Conservation (phyloP, 225 moss, liverwort and hornwort species). For the Physcomitrellopsis africana region DNA sequence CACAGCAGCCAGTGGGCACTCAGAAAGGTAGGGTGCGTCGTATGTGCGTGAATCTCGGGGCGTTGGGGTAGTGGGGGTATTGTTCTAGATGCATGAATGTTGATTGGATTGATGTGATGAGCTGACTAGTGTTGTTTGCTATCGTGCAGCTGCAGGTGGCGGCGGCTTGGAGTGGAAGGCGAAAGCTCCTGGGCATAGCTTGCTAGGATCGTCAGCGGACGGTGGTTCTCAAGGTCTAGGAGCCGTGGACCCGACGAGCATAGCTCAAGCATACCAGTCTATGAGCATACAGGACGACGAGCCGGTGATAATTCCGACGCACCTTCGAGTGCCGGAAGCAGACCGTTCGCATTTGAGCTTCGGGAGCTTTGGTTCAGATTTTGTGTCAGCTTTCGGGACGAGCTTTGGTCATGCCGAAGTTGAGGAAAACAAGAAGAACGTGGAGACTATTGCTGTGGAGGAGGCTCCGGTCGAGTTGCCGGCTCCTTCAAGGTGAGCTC, state of each 20-base stretch:
- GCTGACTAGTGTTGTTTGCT: background rate
- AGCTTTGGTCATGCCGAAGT: conserved; percentile 57
- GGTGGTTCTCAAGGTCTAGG: conserved; percentile 32
- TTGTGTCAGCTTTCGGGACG: conserved; percentile 58
- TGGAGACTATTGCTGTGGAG: conserved; percentile 5
- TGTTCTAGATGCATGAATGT: background rate
- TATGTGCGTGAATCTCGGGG: too few relatives aligned
- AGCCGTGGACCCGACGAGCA: conserved; percentile 41
- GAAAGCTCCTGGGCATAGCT: conserved; percentile 43
- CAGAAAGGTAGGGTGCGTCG: conserved; percentile 56
- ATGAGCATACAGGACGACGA: conserved; percentile 62
- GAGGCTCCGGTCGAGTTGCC: conserved; percentile 17
- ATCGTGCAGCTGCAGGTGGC: conserved; percentile 30
- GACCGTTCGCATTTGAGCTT: conserved; percentile 76
- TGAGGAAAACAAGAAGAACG: conserved; percentile 23
- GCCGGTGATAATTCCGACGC: conserved; percentile 76
- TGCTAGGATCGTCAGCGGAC: conserved; percentile 36
- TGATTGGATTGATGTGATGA: background rate
- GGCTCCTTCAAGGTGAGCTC: conserved; percentile 20
- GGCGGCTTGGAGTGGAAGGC: conserved; percentile 71
- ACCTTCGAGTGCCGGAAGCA: conserved; percentile 72
- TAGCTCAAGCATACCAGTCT: conserved; percentile 50
- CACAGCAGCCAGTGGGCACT: conserved; percentile 79
- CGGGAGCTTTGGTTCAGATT: conserved; percentile 72
- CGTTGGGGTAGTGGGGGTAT: background rate